Percentiles rank a stretch among this genome's conserved stretches.
phyloP scores from a whole-genome alignment of 2,329 filamentous ascomycete genomes.

The Didymella arachidicola region DNA sequence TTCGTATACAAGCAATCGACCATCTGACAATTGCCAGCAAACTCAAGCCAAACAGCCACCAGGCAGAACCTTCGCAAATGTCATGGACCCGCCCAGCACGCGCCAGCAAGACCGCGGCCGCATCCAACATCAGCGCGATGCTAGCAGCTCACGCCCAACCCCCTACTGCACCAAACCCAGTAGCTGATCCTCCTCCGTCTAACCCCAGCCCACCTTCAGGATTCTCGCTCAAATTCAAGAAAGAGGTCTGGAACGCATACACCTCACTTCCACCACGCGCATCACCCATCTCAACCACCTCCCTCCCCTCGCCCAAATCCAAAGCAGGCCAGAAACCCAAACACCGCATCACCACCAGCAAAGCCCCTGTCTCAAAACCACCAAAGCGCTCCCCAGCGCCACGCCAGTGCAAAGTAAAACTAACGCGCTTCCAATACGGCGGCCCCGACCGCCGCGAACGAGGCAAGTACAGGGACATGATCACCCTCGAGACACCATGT shows the following conservation, averaged over 20 bases:
- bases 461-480: constrained; percentile 13
- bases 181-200: not conserved
- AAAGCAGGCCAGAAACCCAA: not conserved
- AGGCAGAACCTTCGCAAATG: constrained; percentile 5
- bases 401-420: constrained; percentile 26
- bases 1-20: constrained; percentile 10
- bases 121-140: constrained; percentile 1
- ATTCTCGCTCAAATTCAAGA: constrained; percentile 20
- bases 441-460: constrained; percentile 14
- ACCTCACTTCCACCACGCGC: too few species aligned
- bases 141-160: not conserved
- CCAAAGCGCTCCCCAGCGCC: not conserved
- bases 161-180: not conserved
- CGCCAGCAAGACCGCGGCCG: constrained; percentile 9
- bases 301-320: not conserved
- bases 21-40: constrained; percentile 16
- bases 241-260: constrained; percentile 25
- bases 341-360: not conserved
- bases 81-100: constrained; percentile 1
- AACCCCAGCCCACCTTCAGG: not conserved
- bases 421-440: constrained; percentile 30
- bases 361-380: not conserved
- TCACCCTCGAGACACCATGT: constrained; percentile 28
- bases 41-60: constrained; percentile 1
- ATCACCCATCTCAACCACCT: too few species aligned